Conservation (phyloP, 768 basidiomycete species). For the Lyophyllum shimeji region DNA sequence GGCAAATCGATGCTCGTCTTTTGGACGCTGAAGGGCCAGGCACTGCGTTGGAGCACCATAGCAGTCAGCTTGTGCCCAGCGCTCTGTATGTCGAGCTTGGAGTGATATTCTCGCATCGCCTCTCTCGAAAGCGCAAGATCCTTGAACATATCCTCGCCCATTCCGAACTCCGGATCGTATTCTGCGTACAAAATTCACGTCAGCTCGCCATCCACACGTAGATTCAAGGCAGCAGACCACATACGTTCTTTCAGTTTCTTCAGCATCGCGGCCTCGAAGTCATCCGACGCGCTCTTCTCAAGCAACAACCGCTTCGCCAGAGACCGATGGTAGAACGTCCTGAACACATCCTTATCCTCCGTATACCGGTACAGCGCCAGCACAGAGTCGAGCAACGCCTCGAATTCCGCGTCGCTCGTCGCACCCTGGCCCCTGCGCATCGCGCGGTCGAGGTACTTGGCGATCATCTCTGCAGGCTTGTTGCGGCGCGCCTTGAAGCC, state of each 20-base stretch:
- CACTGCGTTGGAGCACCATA: constrained; percentile 84
- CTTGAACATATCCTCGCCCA: constrained; percentile 95
- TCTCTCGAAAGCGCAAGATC: constrained; percentile 81
- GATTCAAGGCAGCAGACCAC: constrained; percentile 14
- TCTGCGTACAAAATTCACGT: constrained; percentile 42
- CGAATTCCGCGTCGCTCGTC: constrained; percentile 61
- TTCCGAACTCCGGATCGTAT: constrained; percentile 94
- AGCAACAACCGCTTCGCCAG: constrained; percentile 86
- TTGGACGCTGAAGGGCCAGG: constrained; percentile 78
- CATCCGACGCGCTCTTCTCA: constrained; percentile 82
- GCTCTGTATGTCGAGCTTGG: constrained; percentile 37
- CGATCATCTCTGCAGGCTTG: constrained; percentile 92
- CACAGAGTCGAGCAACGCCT: constrained; percentile 59
- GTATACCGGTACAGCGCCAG: constrained; percentile 82
- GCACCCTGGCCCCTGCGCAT: constrained; percentile 87
- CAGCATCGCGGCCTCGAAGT: constrained; percentile 82
- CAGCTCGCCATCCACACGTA: background rate
- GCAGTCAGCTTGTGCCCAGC: constrained; percentile 57
- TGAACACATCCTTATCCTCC: constrained; percentile 92
- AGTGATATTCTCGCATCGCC: constrained; percentile 63
- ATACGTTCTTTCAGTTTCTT: constrained; percentile 80
- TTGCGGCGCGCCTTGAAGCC: constrained; percentile 77
- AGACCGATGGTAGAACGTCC: constrained; percentile 87
- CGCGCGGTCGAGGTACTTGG: constrained; percentile 82
- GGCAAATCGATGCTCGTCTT: constrained; percentile 55